Conservation (phyloP, 2,329 filamentous ascomycete genomes). For the Coniochaeta hoffmannii region DNA sequence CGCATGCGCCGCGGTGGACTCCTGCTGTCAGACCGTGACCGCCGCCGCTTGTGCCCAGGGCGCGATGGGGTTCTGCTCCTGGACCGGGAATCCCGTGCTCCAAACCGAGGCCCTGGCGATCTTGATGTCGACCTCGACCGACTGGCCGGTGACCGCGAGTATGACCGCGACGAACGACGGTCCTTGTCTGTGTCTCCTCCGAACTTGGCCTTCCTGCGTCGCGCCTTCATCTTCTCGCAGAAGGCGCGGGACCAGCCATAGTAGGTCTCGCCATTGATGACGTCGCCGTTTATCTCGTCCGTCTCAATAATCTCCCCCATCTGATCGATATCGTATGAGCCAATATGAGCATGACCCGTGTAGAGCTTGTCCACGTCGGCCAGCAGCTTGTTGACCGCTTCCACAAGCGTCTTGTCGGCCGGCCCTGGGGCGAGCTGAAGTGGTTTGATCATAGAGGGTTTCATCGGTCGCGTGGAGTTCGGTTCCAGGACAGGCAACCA, state of each 20-base stretch:
- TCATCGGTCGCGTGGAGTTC: constrained; percentile 68
- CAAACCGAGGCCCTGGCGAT: constrained; percentile 15
- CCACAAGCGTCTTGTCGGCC: constrained; percentile 57
- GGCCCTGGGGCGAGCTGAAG: constrained; percentile 62
- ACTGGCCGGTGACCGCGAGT: constrained; percentile 2
- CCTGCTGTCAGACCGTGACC: constrained; percentile 8
- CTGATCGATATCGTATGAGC: constrained; percentile 60
- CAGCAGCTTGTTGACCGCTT: constrained; percentile 64
- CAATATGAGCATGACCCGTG: constrained; percentile 37
- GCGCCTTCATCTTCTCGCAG: constrained; percentile 71
- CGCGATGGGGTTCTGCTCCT: constrained; percentile 25
- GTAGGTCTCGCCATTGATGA: constrained; percentile 64
- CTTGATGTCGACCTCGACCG: constrained; percentile 13
- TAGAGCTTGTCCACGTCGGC: constrained; percentile 64
- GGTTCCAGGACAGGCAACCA: constrained; percentile 73
- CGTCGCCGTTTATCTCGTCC: constrained; percentile 59
- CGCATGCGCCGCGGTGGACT: background rate
- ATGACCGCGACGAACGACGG: constrained; percentile 24
- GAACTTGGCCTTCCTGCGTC: constrained; percentile 26
- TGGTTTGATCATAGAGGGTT: constrained; percentile 61
- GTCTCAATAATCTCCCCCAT: constrained; percentile 62
- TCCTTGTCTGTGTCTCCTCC: constrained; percentile 14
- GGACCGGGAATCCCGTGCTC: constrained; percentile 2
- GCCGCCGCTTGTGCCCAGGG: constrained; percentile 31
- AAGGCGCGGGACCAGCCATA: constrained; percentile 83